Evolutionary conservation across 2,329 filamentous ascomycete genomes (phyloP).

Genomic region (Atkinsonella texensis): DNA sequence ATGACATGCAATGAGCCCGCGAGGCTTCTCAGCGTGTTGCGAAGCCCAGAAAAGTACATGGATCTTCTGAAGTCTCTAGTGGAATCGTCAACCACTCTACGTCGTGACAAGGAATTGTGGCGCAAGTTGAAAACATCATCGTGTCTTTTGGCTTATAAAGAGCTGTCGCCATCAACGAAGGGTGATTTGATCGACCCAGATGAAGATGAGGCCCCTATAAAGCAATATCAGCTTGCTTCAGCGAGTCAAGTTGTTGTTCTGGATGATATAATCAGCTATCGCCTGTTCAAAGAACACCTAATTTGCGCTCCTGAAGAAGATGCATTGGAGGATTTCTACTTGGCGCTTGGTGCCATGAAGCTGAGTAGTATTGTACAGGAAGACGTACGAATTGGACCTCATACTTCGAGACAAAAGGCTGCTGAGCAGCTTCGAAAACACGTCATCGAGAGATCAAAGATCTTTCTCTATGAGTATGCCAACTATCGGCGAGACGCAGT

Average conservation of each 20-base stretch:
- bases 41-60: constrained; percentile 76
- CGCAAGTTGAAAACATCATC: constrained; percentile 60
- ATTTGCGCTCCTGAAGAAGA: constrained; percentile 89
- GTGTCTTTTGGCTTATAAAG: constrained; percentile 75
- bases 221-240: constrained; percentile 65
- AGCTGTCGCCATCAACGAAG: constrained; percentile 41
- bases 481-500: constrained; percentile 66
- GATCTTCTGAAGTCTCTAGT: constrained; percentile 71
- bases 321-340: constrained; percentile 70
- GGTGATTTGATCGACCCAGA: constrained; percentile 37
- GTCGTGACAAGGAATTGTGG: constrained; percentile 68
- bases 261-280: constrained; percentile 82
- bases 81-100: constrained; percentile 56
- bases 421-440: constrained; percentile 63
- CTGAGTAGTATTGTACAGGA: constrained; percentile 71
- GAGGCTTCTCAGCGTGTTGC: constrained; percentile 66
- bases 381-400: constrained; percentile 58
- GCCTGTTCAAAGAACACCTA: constrained; percentile 73
- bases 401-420: constrained; percentile 53
- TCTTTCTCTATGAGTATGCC: constrained; percentile 71
- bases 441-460: constrained; percentile 74
- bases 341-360: constrained; percentile 62
- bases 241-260: constrained; percentile 65
- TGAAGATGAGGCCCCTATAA: constrained; percentile 53
- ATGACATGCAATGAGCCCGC: constrained; percentile 78